A percentile compares a stretch with the other conserved stretches of the same genome.
phyloP scores from a whole-genome alignment of 2,329 filamentous ascomycete species.

The Fusarium heterosporum region DNA sequence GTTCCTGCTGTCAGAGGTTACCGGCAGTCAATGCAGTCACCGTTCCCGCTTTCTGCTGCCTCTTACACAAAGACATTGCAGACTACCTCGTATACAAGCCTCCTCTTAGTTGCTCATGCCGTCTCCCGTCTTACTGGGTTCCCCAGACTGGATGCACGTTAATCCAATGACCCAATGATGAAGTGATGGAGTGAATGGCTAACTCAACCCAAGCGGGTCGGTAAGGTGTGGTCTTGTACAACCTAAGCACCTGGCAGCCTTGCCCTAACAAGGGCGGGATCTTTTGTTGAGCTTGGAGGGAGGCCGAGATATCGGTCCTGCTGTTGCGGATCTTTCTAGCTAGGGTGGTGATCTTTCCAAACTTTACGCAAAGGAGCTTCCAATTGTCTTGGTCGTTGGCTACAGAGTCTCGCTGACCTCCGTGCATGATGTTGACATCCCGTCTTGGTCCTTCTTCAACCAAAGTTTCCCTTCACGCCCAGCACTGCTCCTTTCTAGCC shows the following conservation, averaged over 20 bases:
- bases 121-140: constrained; percentile 35
- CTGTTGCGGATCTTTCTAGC: constrained; percentile 36
- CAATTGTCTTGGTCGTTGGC: constrained; percentile 27
- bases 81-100: constrained; percentile 33
- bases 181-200: constrained; percentile 25
- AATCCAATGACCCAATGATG: constrained; percentile 34
- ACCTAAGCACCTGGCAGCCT: constrained; percentile 33
- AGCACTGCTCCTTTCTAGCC: constrained; percentile 12
- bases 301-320: constrained; percentile 40
- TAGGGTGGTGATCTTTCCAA: constrained; percentile 37
- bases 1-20: constrained; percentile 22
- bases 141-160: constrained; percentile 16
- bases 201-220: constrained; percentile 10
- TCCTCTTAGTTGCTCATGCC: constrained; percentile 26
- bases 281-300: constrained; percentile 40
- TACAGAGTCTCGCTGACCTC: constrained; percentile 34
- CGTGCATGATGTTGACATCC: constrained; percentile 46
- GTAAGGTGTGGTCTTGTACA: constrained; percentile 23
- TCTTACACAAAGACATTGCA: constrained; percentile 31
- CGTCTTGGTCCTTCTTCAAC: constrained; percentile 12
- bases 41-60: constrained; percentile 18
- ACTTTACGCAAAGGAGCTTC: constrained; percentile 36
- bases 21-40: constrained; percentile 12
- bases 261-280: constrained; percentile 31
- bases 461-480: constrained; percentile 12